These are phyloP conservation scores for Chrysophaeum taylorii DNA, from an alignment of 352 stramenopile genomes.

Conservation along the genomic window DNA sequence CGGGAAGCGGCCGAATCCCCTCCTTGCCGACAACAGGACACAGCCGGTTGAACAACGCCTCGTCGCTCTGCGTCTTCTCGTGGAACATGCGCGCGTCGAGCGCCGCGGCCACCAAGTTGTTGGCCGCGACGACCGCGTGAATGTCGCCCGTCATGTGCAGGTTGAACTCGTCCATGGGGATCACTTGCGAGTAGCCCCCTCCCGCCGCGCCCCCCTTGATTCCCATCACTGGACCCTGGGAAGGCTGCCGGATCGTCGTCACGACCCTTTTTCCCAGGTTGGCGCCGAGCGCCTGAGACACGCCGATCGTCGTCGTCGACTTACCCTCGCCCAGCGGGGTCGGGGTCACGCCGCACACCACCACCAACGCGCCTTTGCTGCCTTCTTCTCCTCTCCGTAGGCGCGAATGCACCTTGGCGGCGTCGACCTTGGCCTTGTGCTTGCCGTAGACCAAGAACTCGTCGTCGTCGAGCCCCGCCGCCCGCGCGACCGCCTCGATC, in stretches of 20 bases:
- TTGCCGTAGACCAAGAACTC: constrained; percentile 75
- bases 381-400: background rate
- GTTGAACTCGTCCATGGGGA: constrained; percentile 97
- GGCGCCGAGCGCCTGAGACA: constrained; percentile 84
- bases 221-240: constrained; percentile 92
- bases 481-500: constrained; percentile 39
- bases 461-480: constrained; percentile 35
- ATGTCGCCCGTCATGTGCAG: constrained; percentile 97
- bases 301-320: constrained; percentile 90
- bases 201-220: constrained; percentile 88
- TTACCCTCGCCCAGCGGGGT: constrained; percentile 95
- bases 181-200: constrained; percentile 82
- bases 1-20: constrained; percentile 21
- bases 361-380: background rate
- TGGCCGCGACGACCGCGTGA: constrained; percentile 80
- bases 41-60: constrained; percentile 57
- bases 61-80: constrained; percentile 69
- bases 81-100: constrained; percentile 98
- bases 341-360: constrained; percentile 77
- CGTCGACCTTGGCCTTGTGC: constrained; percentile 74
- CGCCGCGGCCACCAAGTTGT: constrained; percentile 92
- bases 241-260: constrained; percentile 92
- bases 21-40: constrained; percentile 21
- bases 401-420: background rate
- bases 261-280: constrained; percentile 84